Evolutionary conservation across 2,329 filamentous ascomycete genomes (phyloP).

Genomic region (Penicillium digitatum): DNA sequence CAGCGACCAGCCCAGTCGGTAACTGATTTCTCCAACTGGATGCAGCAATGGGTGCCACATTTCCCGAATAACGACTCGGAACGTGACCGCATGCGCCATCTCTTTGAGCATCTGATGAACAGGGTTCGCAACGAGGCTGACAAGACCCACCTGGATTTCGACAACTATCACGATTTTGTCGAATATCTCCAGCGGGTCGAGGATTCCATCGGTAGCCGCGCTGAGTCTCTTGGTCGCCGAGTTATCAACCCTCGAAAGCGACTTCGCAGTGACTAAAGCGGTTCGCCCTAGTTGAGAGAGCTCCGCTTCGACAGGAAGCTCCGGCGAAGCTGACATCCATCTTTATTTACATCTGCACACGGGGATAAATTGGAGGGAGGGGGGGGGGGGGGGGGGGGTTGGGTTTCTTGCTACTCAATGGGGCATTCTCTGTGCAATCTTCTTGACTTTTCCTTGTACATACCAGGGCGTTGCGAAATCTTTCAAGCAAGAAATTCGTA

Average conservation of each 20-base stretch:
- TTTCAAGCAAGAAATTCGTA: neutral
- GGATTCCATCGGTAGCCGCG: neutral
- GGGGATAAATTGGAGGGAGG: neutral
- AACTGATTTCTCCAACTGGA: constrained; percentile 7
- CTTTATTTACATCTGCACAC: neutral
- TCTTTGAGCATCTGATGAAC: constrained; percentile 8
- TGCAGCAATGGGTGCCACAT: constrained; percentile 8
- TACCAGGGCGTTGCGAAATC: neutral
- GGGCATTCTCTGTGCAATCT: neutral
- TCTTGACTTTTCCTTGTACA: neutral
- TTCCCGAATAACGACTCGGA: constrained; percentile 3
- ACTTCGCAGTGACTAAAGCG: constrained; percentile 2
- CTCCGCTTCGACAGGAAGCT: neutral
- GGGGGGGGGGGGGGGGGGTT: no score
- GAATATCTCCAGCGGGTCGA: constrained; percentile 7
- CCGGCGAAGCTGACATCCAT: neutral
- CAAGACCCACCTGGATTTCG: constrained; percentile 8
- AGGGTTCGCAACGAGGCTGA: neutral
- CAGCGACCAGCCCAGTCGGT: constrained; percentile 7
- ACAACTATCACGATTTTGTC: constrained; percentile 9
- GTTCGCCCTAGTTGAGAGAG: neutral
- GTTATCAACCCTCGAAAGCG: constrained; percentile 4
- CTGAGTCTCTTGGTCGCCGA: neutral
- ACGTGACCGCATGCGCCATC: constrained; percentile 12
- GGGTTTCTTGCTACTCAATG: neutral